Conservation (phyloP, 164 flowering plant genomes). For the Saururus chinensis region DNA sequence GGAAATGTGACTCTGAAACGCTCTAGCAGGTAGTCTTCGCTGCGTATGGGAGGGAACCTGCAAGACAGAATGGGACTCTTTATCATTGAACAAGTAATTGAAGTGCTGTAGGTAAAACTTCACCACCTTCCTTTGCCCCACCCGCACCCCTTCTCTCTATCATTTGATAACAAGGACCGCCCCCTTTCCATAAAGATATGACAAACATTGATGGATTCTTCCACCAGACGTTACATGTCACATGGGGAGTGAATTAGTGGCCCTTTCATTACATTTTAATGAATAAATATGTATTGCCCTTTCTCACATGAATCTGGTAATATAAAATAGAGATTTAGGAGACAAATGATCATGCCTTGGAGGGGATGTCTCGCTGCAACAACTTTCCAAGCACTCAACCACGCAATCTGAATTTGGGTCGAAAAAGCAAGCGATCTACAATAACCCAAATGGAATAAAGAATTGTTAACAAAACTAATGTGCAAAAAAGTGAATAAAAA, state of each 20-base stretch:
- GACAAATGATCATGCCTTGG: constrained; percentile 32
- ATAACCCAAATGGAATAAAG: background rate
- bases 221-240: no score
- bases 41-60: constrained; percentile 79
- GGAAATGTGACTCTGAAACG: constrained; percentile 37
- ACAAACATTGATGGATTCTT: no score
- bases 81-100: background rate
- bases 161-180: no score
- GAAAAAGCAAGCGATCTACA: constrained; percentile 66
- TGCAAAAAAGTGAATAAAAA: background rate
- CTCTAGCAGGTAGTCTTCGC: constrained; percentile 52
- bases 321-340: background rate
- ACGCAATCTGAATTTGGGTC: constrained; percentile 62
- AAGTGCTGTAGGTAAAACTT: background rate
- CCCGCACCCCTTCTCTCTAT: no score
- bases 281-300: background rate
- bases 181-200: no score
- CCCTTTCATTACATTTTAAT: no score
- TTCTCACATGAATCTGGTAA: no score
- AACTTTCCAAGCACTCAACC: constrained; percentile 68
- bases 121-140: background rate
- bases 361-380: constrained; percentile 70
- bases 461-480: background rate
- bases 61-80: no score
- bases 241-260: no score